Evolutionary conservation across 208 protist genomes (phyloP), one percentile per base, ranked within the genome.

Genomic region (Vickermania spadyakhi): DNA sequence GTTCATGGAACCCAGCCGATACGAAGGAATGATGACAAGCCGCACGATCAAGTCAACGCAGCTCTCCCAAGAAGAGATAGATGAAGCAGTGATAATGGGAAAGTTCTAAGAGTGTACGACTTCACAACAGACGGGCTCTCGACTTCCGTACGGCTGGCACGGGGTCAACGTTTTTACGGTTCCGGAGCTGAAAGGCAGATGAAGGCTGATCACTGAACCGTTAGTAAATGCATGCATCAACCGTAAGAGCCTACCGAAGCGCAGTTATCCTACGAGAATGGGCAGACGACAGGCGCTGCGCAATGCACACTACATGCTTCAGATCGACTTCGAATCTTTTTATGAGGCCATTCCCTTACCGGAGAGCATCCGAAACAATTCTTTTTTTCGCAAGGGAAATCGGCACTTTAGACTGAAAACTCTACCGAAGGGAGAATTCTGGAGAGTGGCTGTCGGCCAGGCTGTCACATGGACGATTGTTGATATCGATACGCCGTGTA

Each of bases 271-370:
- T 5, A n/a, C 55, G 26, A 29, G 29, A 41, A 7, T 49, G 5
- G 55, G 55, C 13, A 45, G 55, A 41, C 55, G 29, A 55, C 51
- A 55, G 55, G 13, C 55, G 25, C 27, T 59, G 25, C 23, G 29
- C 13, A 5, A 41, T 25, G 55, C 55, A 13, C 13, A 59, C 14
- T 59, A 27, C 55, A 27, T 59, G 55, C 55, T 59, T 5, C 55
- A 59, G 55, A 59, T 59, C 27, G 55, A 59, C 25, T 59, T 59
- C 27, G 55, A 59, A 59, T 18, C 55, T 14, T 59, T 59, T 41
- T 29, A 41, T 27, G 55, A 59, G 26, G 13, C 55, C 55, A 59
- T 42, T 45, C 55, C 55, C 11, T 21, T 59, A 14, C 55, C 25
- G 11, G 28, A 27, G 55, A 21, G 5, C 14, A 41, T 27, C 18